Percentiles rank a stretch among this genome's conserved stretches.
phyloP scores from a whole-genome alignment of 129 eudicot genomes.

The Escallonia herrerae region DNA sequence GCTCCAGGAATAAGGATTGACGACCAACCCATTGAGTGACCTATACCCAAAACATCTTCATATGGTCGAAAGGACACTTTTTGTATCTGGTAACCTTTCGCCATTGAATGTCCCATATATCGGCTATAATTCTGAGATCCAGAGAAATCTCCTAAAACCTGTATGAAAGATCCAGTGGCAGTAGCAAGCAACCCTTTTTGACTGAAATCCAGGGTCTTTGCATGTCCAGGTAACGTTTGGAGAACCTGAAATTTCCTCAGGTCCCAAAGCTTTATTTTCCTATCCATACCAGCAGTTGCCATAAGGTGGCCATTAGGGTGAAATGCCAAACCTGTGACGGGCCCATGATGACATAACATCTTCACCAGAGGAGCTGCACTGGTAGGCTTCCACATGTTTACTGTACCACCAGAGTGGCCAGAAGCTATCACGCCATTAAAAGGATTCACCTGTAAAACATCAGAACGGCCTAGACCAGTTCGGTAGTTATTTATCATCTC shows the following conservation, averaged over 20 bases:
- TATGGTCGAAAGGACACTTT: conserved; percentile 61
- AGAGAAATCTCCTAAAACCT: conserved; percentile 35
- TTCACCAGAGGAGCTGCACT: conserved; percentile 63
- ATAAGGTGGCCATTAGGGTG: conserved; percentile 87
- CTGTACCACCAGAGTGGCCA: conserved; percentile 75
- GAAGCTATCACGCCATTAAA: conserved; percentile 62
- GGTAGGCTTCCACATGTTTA: conserved; percentile 96
- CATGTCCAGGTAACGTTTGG: conserved; percentile 51
- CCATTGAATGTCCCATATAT: conserved; percentile 72
- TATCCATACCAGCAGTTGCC: conserved; percentile 92
- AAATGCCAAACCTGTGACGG: conserved; percentile 68
- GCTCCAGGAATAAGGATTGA: conserved; percentile 86
- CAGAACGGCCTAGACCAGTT: conserved; percentile 65
- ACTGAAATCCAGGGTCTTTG: conserved; percentile 62
- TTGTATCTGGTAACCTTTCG: conserved; percentile 67
- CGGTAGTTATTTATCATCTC: conserved; percentile 60
- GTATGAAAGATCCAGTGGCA: conserved; percentile 57
- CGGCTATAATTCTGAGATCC: conserved; percentile 47
- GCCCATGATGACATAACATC: conserved; percentile 82
- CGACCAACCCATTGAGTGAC: conserved; percentile 78
- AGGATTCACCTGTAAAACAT: conserved; percentile 57
- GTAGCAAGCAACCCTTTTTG: conserved; percentile 76
- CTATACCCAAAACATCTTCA: conserved; percentile 78
- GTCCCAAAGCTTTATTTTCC: conserved; percentile 87
- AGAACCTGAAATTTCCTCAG: conserved; percentile 59